Percentiles rank a stretch among this genome's conserved stretches.
Evolutionary conservation across 495 filamentous ascomycete species (phyloP).

Genomic region (Aspergillus affinis): DNA sequence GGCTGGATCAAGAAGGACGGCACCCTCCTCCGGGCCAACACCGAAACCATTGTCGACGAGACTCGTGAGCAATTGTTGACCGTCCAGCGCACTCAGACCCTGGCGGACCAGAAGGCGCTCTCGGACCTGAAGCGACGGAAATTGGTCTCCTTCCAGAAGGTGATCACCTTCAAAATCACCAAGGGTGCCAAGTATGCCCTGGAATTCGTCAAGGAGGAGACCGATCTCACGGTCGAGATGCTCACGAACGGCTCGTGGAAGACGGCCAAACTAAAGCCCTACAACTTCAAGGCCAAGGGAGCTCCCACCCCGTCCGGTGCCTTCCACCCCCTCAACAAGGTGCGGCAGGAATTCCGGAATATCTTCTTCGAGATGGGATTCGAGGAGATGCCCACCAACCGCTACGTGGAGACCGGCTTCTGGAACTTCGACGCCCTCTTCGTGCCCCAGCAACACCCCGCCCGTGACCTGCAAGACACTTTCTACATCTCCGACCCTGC

Average conservation of each 20-base stretch:
- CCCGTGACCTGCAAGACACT: slow-evolving; percentile 94
- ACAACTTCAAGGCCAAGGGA: slow-evolving; percentile 94
- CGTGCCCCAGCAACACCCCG: slow-evolving; percentile 96
- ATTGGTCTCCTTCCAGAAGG: slow-evolving; percentile 75
- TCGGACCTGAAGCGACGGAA: slow-evolving; percentile 87
- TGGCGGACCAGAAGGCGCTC: slow-evolving; percentile 69
- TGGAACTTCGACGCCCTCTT: slow-evolving; percentile 99
- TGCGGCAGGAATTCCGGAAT: slow-evolving; percentile 87
- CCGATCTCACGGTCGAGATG: slow-evolving; percentile 94
- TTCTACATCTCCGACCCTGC: slow-evolving; percentile 95
- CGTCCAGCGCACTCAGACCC: slow-evolving; percentile 65
- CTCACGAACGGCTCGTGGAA: slow-evolving; percentile 65
- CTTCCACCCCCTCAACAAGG: slow-evolving; percentile 92
- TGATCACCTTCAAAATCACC: slow-evolving; percentile 75
- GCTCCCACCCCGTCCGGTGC: slow-evolving; percentile 77
- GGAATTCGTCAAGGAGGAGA: slow-evolving; percentile 88
- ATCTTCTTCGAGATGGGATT: slow-evolving; percentile 88
- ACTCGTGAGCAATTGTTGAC: slow-evolving; percentile 71
- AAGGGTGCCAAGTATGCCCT: slow-evolving; percentile 86
- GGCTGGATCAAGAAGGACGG: slow-evolving; percentile 94
- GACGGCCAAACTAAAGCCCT: slow-evolving; percentile 86
- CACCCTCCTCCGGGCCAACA: slow-evolving; percentile 57
- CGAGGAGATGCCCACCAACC: slow-evolving; percentile 51
- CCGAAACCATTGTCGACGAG: slow-evolving; percentile 71
- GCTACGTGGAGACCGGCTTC: slow-evolving; percentile 93